Evolutionary conservation across 1,284 basidiomycete species (phyloP), one percentile per base, ranked within the genome.

Genomic region (Mycosarcoma mackinlayi): DNA sequence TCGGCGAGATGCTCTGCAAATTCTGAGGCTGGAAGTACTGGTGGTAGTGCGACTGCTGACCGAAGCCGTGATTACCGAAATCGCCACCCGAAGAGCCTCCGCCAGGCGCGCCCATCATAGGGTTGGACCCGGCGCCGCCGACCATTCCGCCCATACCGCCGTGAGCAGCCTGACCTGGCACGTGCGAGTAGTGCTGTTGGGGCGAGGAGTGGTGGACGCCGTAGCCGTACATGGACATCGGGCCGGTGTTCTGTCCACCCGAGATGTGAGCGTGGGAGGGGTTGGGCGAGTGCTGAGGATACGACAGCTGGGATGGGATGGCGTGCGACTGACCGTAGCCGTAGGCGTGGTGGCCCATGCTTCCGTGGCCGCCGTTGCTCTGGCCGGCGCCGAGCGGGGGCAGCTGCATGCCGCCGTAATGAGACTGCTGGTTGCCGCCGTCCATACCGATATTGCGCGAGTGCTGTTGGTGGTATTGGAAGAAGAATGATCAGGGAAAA

Each of bases 211-310:
- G 64, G 52, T 67, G 63, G 16, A 67, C 63, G 35, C 63, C 59
- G 42, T 72, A 73, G 54, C 60, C 69, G 47, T 73, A 73, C 69
- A 73, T 73, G 49, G 69, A 61, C 69, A 73, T 73, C 24, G 51
- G 54, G 9, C 68, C 69, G 38, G 69, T 37, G 48, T 60, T 54
- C 35, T 73, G 69, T 19, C 64, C 64, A 42, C 60, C 60, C 19
- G 64, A 45, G 45, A 73, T 49, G 42, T 68, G 69, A 18, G 64
- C 57, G 30, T 73, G 69, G n/a, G 69, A 64, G 16, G 59, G 60
- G 41, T 68, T 68, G 25, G 64, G 64, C 55, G 69, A 73, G 52
- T 73, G 69, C 40, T 73, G 69, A 19, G 69, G 60, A 27, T 73
- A 68, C 19, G 64, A 63, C 44, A 72, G 51, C 64, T 72, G 69